Evolutionary conservation across 2,329 filamentous ascomycete species (phyloP), one percentile per base, ranked within the genome.

Genomic region (Colletotrichum godetiae): DNA sequence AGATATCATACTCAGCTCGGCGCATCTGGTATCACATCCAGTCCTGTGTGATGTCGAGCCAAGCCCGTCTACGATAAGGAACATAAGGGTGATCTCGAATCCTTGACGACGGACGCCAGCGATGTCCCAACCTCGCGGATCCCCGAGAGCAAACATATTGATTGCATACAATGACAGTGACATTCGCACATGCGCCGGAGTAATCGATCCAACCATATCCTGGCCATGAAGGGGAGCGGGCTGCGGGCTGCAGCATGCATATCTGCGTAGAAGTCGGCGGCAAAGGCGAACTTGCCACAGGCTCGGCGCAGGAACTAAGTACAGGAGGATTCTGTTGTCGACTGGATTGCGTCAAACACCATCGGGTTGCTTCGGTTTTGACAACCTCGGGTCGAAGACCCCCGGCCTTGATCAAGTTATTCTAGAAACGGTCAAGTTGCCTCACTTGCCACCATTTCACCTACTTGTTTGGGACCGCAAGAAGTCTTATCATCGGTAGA

Each of bases 151-250:
- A 22, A 27, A n/a, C 24, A 22, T 22, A 8, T 5, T 24, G n/a
- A 27, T 27, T 52, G 46, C 5, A 29, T 49, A 11, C 19, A 13
- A 22, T 58, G 52, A 5, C n/a, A 35, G 35, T 58, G 59, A 37
- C 59, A 58, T 64, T 29, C 52, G 59, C 67, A 58, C 59, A 37
- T 64, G 35, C 35, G 52, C 67, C 53, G 19, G 52, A 64, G 67
- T 52, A 13, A 35, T 29, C 33, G 52, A 64, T 58, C 27, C 42
- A 29, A 31, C 29, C 22, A 29, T 10, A 19, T 49, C 52, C 22
- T 37, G 24, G 59, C 49, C n/a, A 22, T 27, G 33, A 19, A 49
- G 55, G 33, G 11, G 8, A 22, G 10, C 31, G 15, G 24, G 22
- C 7, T 64, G 46, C 22, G 35, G 24, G 42, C n/a, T 10, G 19